Conservation (phyloP, 305 asterid genomes). For the Nicotiana rustica region DNA sequence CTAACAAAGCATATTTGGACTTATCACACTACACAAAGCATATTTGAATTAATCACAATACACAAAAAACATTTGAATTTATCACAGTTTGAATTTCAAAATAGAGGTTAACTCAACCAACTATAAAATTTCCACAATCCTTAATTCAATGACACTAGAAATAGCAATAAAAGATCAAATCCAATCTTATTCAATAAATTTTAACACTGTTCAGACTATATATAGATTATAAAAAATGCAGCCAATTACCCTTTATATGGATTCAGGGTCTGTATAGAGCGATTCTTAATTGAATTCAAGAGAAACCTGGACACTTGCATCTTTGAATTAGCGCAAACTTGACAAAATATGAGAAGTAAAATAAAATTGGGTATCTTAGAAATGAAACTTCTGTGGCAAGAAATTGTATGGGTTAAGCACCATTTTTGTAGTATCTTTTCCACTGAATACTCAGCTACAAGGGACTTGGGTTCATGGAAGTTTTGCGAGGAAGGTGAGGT, state of each 20-base stretch:
- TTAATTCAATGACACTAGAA: background rate
- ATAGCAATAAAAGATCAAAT: background rate
- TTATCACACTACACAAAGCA: background rate
- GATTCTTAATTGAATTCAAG: conserved; percentile 24
- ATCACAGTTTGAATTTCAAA: background rate
- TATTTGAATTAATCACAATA: too few species aligned
- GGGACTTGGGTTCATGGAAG: background rate
- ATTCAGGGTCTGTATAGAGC: background rate
- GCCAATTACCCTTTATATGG: background rate
- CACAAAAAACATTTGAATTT: background rate
- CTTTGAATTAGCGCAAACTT: background rate
- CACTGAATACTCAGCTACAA: background rate
- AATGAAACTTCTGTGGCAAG: background rate
- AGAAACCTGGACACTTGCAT: conserved; percentile 26
- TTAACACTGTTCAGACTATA: background rate
- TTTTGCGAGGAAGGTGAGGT: background rate
- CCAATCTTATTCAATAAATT: background rate
- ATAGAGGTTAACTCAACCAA: background rate
- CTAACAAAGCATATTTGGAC: background rate
- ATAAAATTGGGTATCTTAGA: background rate
- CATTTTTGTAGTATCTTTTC: background rate
- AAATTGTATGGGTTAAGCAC: conserved; percentile 10
- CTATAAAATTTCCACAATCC: conserved; percentile 6
- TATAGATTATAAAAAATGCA: background rate
- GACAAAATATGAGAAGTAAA: conserved; percentile 5